Evolutionary conservation across 106 monocot species (phyloP).

Genomic region (Xerophyta viscosa): DNA sequence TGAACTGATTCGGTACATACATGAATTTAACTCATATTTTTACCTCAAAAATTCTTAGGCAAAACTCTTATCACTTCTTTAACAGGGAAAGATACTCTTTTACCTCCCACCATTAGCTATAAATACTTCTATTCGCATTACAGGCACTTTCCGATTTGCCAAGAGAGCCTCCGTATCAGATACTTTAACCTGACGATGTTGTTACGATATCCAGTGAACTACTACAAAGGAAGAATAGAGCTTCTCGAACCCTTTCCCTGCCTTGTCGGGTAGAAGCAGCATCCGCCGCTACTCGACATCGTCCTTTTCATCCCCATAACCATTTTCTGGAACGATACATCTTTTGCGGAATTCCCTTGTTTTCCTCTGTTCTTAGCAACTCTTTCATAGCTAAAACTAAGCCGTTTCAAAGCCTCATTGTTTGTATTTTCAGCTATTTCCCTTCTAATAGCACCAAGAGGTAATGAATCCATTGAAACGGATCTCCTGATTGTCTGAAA

Average conservation of each 20-base stretch:
- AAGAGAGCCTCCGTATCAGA: not conserved
- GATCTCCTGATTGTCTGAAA: conserved; percentile 42
- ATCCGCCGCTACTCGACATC: conserved; percentile 23
- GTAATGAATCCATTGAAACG: conserved; percentile 37
- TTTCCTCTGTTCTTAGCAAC: conserved; percentile 4
- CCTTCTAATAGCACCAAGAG: conserved; percentile 7
- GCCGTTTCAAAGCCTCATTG: not conserved
- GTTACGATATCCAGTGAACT: no score
- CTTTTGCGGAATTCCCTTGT: conserved; percentile 8
- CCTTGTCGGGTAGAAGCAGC: conserved; percentile 28
- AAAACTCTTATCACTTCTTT: no score
- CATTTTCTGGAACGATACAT: not conserved
- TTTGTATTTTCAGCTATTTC: not conserved
- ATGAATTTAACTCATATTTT: no score
- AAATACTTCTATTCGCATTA: not conserved
- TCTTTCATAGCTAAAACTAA: not conserved
- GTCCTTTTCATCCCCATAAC: conserved; percentile 20
- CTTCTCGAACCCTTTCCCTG: conserved; percentile 7
- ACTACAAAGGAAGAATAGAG: conserved; percentile 32
- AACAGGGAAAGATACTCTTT: no score
- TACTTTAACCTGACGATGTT: no score
- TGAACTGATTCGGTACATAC: no score
- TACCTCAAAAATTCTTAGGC: no score
- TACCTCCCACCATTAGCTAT: no score
- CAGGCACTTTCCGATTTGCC: no score